Conservation (phyloP, 768 basidiomycete species). For the Obba rivulosa region DNA sequence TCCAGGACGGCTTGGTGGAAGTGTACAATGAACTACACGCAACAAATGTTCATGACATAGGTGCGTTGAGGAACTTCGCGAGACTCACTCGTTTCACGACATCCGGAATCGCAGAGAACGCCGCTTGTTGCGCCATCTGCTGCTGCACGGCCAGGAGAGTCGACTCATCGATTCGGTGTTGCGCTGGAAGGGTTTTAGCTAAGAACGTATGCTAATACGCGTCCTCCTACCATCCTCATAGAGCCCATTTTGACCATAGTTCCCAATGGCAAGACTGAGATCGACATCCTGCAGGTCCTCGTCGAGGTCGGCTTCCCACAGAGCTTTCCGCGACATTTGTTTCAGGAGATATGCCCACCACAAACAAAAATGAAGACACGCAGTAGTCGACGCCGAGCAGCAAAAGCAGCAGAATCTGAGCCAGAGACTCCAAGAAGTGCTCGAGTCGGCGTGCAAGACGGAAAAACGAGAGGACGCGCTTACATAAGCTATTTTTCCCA, state of each 20-base stretch:
- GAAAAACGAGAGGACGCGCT: background rate
- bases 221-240: constrained; percentile 55
- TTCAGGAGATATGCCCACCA: constrained; percentile 26
- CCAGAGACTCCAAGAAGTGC: background rate
- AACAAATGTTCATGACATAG: constrained; percentile 6
- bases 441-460: background rate
- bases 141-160: constrained; percentile 72
- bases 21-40: constrained; percentile 80
- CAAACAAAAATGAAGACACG: no score
- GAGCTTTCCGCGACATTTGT: constrained; percentile 38
- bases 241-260: constrained; percentile 60
- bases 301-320: constrained; percentile 81
- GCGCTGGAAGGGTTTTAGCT: constrained; percentile 21
- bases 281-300: constrained; percentile 71
- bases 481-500: background rate
- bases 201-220: constrained; percentile 5
- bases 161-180: constrained; percentile 67
- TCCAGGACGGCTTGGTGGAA: constrained; percentile 91
- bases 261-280: constrained; percentile 61
- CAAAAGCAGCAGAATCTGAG: background rate
- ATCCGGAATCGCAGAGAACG: constrained; percentile 80
- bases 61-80: background rate
- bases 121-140: constrained; percentile 78
- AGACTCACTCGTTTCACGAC: constrained; percentile 77
- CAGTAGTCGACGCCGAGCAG: background rate